A percentile compares a stretch with the other conserved stretches of the same genome.
Conservation (phyloP, 345 rosid genomes). For the Draba incana region DNA sequence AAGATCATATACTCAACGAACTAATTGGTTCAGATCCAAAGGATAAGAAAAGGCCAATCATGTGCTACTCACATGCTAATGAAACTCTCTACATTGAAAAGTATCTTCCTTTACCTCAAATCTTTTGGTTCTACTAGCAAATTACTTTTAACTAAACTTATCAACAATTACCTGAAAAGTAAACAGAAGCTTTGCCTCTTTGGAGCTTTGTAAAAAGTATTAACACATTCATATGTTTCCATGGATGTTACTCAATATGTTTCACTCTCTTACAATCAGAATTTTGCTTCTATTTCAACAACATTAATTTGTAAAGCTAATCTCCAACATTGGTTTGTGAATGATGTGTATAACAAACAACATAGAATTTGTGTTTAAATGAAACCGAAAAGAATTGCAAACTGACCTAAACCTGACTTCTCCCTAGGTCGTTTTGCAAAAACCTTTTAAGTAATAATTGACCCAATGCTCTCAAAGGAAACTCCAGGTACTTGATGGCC, state of each 20-base stretch:
- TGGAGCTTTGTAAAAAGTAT: constrained; percentile 3
- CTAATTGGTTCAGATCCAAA: constrained; percentile 37
- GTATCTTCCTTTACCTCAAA: constrained; percentile 17
- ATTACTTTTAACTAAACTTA: constrained; percentile 4
- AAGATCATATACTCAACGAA: constrained; percentile 19
- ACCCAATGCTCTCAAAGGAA: constrained; percentile 19
- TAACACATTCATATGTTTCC: constrained; percentile 18
- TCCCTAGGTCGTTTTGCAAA: constrained; percentile 32
- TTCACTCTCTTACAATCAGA: constrained; percentile 29
- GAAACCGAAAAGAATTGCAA: constrained; percentile 29
- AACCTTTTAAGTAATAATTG: constrained; percentile 28
- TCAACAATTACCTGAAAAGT: constrained; percentile 14
- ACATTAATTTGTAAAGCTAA: constrained; percentile 27
- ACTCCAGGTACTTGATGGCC: constrained; percentile 32
- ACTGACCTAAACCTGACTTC: constrained; percentile 34
- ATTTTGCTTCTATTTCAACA: constrained; percentile 26
- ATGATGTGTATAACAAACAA: constrained; percentile 29
- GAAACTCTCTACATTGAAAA: not conserved
- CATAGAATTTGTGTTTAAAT: constrained; percentile 13
- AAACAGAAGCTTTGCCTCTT: constrained; percentile 5
- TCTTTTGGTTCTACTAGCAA: not conserved
- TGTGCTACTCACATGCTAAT: constrained; percentile 36
- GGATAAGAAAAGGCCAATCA: constrained; percentile 16
- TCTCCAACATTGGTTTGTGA: constrained; percentile 22
- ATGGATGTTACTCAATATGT: constrained; percentile 29